These are phyloP conservation scores for Pouteria campechiana DNA, from an alignment of 179 eudicot species.

Conservation along the genomic window DNA sequence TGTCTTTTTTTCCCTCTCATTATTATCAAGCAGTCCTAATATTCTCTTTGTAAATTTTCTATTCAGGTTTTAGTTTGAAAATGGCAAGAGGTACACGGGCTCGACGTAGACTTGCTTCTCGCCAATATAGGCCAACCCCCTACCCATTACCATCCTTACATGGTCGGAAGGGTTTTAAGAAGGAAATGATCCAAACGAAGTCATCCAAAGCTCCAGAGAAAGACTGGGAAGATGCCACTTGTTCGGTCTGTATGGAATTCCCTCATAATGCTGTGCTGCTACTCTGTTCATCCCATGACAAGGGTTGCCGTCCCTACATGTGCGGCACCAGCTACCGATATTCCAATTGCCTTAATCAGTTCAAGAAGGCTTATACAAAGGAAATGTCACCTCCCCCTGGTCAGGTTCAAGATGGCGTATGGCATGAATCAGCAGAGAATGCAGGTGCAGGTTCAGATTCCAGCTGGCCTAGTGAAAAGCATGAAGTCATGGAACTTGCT, in stretches of 20 bases:
- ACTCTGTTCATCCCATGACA: conserved; percentile 71
- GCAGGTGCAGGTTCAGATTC: conserved; percentile 9
- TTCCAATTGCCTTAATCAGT: conserved; percentile 81
- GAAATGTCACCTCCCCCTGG: conserved; percentile 15
- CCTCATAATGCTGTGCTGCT: conserved; percentile 87
- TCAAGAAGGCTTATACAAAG: conserved; percentile 60
- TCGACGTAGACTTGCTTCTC: conserved; percentile 21
- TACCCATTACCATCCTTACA: conserved; percentile 16
- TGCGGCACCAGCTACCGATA: conserved; percentile 73
- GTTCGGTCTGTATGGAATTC: conserved; percentile 80
- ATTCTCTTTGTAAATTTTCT: no score
- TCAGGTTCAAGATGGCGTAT: conserved; percentile 4
- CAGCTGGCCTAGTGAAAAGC: conserved; percentile 16
- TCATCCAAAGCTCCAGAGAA: conserved; percentile 32
- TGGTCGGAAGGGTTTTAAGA: conserved; percentile 31
- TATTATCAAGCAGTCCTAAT: no score
- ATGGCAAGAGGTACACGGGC: conserved; percentile 70
- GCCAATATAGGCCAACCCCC: conserved; percentile 16
- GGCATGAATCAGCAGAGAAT: conserved; percentile 5
- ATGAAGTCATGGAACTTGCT: conserved; percentile 31
- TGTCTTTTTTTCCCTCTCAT: no score
- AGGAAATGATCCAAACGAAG: conserved; percentile 21
- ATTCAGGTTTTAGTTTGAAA: conserved; percentile 5
- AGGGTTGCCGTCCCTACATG: conserved; percentile 90
- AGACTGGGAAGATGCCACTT: conserved; percentile 61